phyloP scores from a whole-genome alignment of 305 asterid species.

The Rubia tinctorum region DNA sequence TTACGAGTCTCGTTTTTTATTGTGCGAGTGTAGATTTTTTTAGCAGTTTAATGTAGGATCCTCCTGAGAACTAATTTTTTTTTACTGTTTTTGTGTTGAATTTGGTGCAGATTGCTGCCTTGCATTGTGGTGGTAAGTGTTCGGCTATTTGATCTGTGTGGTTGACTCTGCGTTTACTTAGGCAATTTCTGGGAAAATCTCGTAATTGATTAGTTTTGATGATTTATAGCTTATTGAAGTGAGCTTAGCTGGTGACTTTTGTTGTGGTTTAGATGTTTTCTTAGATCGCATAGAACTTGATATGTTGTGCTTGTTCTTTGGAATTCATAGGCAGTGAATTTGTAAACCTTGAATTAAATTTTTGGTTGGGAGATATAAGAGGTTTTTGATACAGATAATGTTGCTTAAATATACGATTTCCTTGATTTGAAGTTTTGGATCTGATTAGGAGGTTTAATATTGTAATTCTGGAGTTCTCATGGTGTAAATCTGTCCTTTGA shows the following conservation, averaged over 20 bases:
- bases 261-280: not conserved
- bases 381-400: not conserved
- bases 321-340: not conserved
- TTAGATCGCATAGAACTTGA: not conserved
- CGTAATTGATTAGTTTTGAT: not conserved
- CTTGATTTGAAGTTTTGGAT: not conserved
- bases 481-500: not conserved
- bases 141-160: not conserved
- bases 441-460: not conserved
- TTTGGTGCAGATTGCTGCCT: slow-evolving; percentile 78
- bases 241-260: not conserved
- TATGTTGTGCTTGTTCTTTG: not conserved
- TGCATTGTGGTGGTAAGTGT: slow-evolving; percentile 82
- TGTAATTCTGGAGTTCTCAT: not conserved
- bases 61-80: slow-evolving; percentile 3
- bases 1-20: not conserved
- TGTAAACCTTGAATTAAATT: not conserved
- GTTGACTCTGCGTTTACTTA: slow-evolving; percentile 23
- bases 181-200: not conserved
- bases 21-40: no score
- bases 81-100: not conserved
- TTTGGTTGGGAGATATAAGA: not conserved
- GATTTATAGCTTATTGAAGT: not conserved
- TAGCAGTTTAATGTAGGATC: not conserved
- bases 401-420: not conserved